phyloP scores from a whole-genome alignment of 345 rosid species.

The Eutrema yunnanense region DNA sequence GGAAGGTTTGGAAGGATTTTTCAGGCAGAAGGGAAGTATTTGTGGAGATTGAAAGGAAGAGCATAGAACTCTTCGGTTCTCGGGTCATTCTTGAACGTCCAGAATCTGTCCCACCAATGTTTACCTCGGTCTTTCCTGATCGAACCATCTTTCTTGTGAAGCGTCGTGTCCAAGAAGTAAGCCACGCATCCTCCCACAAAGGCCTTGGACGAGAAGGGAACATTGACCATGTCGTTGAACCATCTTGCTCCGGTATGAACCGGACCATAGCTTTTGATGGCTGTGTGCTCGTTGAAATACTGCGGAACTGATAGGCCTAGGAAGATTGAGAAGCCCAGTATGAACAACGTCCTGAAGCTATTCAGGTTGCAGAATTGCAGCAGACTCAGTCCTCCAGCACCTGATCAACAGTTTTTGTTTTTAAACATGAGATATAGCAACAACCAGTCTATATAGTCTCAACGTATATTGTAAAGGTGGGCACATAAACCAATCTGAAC shows the following conservation, averaged over 20 bases:
- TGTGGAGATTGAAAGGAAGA: constrained; percentile 85
- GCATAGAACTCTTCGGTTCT: constrained; percentile 89
- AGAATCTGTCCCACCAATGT: constrained; percentile 95
- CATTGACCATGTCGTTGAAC: constrained; percentile 91
- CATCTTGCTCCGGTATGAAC: constrained; percentile 79
- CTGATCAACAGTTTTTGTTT: constrained; percentile 32
- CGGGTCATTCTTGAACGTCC: constrained; percentile 54
- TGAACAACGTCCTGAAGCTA: constrained; percentile 74
- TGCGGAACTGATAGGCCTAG: constrained; percentile 87
- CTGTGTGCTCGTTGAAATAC: constrained; percentile 87
- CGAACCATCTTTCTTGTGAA: constrained; percentile 44
- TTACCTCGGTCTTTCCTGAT: constrained; percentile 85
- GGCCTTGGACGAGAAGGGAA: constrained; percentile 84
- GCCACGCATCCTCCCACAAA: constrained; percentile 83
- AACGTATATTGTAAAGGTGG: no score
- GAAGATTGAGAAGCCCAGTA: constrained; percentile 85
- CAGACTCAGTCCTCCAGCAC: constrained; percentile 83
- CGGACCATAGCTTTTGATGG: constrained; percentile 78
- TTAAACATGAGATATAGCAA: not conserved
- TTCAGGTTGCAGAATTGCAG: constrained; percentile 92
- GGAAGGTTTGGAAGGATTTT: not conserved
- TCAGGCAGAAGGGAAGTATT: constrained; percentile 85
- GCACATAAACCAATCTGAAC: no score
- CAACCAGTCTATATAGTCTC: no score
- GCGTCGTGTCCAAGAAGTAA: constrained; percentile 69